A percentile compares a stretch with the other conserved stretches of the same genome.
Evolutionary conservation across 1,284 basidiomycete genomes (phyloP).

Genomic region (Hymenochaete sp.): DNA sequence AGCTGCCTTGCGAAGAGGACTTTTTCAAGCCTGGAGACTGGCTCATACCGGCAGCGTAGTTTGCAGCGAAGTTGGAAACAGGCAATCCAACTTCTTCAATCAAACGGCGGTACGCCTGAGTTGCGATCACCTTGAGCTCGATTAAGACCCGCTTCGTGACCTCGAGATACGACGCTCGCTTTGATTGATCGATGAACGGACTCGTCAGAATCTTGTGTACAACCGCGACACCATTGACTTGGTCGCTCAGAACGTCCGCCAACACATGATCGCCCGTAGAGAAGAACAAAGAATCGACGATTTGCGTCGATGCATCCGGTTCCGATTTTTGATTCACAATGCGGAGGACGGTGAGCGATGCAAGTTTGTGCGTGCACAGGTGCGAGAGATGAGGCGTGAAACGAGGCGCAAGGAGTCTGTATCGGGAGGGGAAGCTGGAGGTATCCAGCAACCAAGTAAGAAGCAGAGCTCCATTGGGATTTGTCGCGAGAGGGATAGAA

Average conservation of each 20-base stretch:
- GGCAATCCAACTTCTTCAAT: slow-evolving; percentile 92
- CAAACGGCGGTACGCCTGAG: slow-evolving; percentile 60
- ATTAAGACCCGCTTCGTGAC: slow-evolving; percentile 75
- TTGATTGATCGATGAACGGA: slow-evolving; percentile 64
- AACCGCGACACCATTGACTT: slow-evolving; percentile 91
- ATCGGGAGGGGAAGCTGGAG: slow-evolving; percentile 86
- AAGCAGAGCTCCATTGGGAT: slow-evolving; percentile 91
- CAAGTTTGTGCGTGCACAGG: slow-evolving; percentile 96
- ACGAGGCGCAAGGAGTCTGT: slow-evolving; percentile 85
- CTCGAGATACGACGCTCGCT: slow-evolving; percentile 67
- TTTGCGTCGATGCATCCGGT: slow-evolving; percentile 71
- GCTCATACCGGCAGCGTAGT: slow-evolving; percentile 57
- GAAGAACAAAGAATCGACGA: slow-evolving; percentile 78
- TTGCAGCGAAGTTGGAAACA: slow-evolving; percentile 76
- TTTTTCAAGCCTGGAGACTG: slow-evolving; percentile 54
- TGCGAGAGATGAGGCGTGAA: slow-evolving; percentile 95
- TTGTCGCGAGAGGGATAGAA: slow-evolving; percentile 95
- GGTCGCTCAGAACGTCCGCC: slow-evolving; percentile 88
- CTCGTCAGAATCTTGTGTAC: slow-evolving; percentile 90
- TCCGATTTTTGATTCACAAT: slow-evolving; percentile 91
- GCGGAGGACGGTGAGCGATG: slow-evolving; percentile 87
- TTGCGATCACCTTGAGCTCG: slow-evolving; percentile 34
- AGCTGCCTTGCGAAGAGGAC: slow-evolving; percentile 41
- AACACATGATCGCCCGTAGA: slow-evolving; percentile 83
- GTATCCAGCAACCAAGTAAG: slow-evolving; percentile 97